Evolutionary conservation across 345 rosid species (phyloP).

Genomic region (Eucalyptus leucophloia): DNA sequence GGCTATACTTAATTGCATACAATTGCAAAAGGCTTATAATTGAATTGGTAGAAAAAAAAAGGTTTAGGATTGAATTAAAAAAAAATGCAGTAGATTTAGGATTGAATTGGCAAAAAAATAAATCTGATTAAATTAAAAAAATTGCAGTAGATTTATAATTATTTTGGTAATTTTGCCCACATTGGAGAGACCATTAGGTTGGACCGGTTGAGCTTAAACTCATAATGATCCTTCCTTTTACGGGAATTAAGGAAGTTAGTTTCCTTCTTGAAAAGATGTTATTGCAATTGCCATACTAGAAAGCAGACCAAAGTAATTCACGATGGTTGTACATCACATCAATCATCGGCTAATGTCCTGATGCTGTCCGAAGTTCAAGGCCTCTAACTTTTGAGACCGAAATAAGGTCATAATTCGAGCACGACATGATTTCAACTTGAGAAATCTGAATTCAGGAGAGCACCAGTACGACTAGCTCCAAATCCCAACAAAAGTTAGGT

Average conservation of each 20-base stretch:
- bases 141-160: no score
- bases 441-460: not conserved
- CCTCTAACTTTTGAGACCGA: not conserved
- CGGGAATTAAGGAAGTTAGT: not conserved
- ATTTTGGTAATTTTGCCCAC: no score
- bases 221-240: not conserved
- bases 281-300: not conserved
- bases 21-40: accelerated
- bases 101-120: no score
- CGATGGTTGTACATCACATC: not conserved
- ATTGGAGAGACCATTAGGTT: not conserved
- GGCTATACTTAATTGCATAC: accelerated
- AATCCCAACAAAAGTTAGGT: not conserved
- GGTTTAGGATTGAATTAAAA: no score
- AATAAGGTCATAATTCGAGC: not conserved
- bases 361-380: not conserved
- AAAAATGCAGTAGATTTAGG: no score
- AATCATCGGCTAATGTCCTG: not conserved
- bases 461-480: not conserved
- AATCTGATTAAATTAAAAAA: no score
- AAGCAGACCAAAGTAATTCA: not conserved
- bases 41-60: no score
- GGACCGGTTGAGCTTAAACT: not conserved
- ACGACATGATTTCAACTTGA: not conserved
- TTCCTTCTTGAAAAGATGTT: not conserved